A percentile compares a stretch with the other conserved stretches of the same genome.
These are phyloP conservation scores for Leccinellum rugosiceps DNA, from an alignment of 768 basidiomycete genomes.

Conservation along the genomic window DNA sequence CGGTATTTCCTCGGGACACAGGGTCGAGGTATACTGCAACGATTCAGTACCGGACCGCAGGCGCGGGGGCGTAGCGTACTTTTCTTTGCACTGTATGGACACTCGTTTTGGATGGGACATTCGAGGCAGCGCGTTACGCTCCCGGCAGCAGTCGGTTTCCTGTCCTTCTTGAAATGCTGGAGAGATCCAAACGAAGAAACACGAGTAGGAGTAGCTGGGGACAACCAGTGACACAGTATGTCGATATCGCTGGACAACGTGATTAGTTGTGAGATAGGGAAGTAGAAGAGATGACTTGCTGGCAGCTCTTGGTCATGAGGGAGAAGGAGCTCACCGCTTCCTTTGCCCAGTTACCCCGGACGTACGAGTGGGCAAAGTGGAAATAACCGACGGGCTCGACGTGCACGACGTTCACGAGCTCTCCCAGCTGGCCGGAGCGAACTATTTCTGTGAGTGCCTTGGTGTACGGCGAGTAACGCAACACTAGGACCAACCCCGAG, in stretches of 20 bases:
- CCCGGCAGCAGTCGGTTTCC: constrained; percentile 69
- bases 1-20: constrained; percentile 42
- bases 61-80: constrained; percentile 40
- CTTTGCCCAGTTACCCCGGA: constrained; percentile 76
- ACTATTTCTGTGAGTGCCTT: constrained; percentile 66
- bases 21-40: constrained; percentile 74
- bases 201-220: constrained; percentile 57
- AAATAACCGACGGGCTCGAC: constrained; percentile 84
- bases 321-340: constrained; percentile 73
- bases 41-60: neutral
- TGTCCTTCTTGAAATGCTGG: constrained; percentile 71
- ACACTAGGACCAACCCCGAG: constrained; percentile 42
- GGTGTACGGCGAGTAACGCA: constrained; percentile 86
- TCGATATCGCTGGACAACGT: constrained; percentile 68
- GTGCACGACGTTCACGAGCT: constrained; percentile 79
- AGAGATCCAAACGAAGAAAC: constrained; percentile 88
- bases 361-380: constrained; percentile 89
- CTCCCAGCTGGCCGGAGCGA: constrained; percentile 67
- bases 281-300: constrained; percentile 46
- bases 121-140: constrained; percentile 70
- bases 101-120: constrained; percentile 67
- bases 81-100: constrained; percentile 86
- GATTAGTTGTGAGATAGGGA: constrained; percentile 1
- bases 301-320: constrained; percentile 88
- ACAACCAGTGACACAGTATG: constrained; percentile 74